Evolutionary conservation across 345 rosid genomes (phyloP).

Genomic region (Viola odorata): DNA sequence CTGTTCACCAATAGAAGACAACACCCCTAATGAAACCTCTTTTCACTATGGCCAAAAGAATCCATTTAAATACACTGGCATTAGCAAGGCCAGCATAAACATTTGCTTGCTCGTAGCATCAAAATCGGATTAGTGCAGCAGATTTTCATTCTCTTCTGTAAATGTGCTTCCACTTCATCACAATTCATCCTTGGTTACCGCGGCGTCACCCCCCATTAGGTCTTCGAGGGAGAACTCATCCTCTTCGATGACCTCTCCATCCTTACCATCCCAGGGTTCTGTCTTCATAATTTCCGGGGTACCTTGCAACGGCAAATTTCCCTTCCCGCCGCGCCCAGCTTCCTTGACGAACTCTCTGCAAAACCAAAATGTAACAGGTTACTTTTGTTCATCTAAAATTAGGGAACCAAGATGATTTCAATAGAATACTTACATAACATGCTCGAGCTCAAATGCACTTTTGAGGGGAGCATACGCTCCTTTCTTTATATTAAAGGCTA

Average conservation of each 20-base stretch:
- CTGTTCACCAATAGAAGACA: no score
- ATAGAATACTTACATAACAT: slow-evolving; percentile 54
- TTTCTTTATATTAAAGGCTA: slow-evolving; percentile 90
- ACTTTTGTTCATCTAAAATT: background rate
- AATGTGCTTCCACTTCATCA: slow-evolving; percentile 10
- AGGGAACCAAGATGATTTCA: background rate
- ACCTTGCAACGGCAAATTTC: slow-evolving; percentile 70
- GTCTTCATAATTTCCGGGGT: slow-evolving; percentile 46
- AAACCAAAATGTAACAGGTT: slow-evolving; percentile 11
- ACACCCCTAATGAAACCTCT: background rate
- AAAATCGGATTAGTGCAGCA: slow-evolving; percentile 10
- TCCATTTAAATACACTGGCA: slow-evolving; percentile 1
- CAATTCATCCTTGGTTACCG: slow-evolving; percentile 49
- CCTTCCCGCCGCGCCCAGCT: slow-evolving; percentile 91
- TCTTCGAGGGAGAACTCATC: slow-evolving; percentile 94
- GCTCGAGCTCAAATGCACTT: slow-evolving; percentile 90
- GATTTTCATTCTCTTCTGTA: background rate
- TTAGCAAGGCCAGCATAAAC: background rate
- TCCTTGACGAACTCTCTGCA: slow-evolving; percentile 87
- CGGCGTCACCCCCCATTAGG: slow-evolving; percentile 63
- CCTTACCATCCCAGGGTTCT: slow-evolving; percentile 93
- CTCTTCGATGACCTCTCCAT: slow-evolving; percentile 74
- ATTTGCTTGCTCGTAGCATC: slow-evolving; percentile 9
- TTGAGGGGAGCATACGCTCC: slow-evolving; percentile 91
- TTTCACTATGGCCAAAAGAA: background rate